Base-by-base conservation (phyloP, 805 yeast species). In the Candida takata region DNA sequence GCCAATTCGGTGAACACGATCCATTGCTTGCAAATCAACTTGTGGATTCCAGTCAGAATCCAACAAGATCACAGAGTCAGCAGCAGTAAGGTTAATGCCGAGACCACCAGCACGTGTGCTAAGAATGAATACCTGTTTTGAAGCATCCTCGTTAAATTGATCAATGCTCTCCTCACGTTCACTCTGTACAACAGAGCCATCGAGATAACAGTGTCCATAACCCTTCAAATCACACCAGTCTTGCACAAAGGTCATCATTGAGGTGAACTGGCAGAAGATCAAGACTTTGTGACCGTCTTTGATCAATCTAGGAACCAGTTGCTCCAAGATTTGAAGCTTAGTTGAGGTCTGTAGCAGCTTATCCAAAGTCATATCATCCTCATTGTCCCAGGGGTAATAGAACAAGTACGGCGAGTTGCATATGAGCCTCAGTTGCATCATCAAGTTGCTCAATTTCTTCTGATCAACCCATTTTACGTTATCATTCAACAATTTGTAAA, bases 11-110 rank as follows among this genome's bases (percentile, higher is more conserved):
- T 90, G 97, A 10, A 84, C 94, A 36, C 98, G 69, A 50, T 88
- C 97, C 77, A 90, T 90, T 0, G 97, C 97, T 56, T 90, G 98
- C 34, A 87, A 63, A 59, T 90, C 97, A 43, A 86, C 94, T 53
- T 90, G 97, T 0, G 97, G 98, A 51, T 90, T 90, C 95, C 97
- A 90, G 54, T 90, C 98, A 38, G 86, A 82, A 52, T 90, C 98
- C 53, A 85, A 87, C 9, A 90, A 50, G 4, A 90, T 74, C 2
- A 92, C 97, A 2, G 95, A 79, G 45, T 92, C 97, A 0, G 97
- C 95, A 1, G 81, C 77, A 0, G 80, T 74, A 37, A 90, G 64
- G 52, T 90, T 90, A 29, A 90, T 75, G 5, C 98, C 98, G 23
- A 90, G 69, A 0, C 97, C 97, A 8, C 97, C 98, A 1, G 97